A percentile compares a stretch with the other conserved stretches of the same genome.
phyloP scores from a whole-genome alignment of 139 green algal species.

The Gonium pectorale region DNA sequence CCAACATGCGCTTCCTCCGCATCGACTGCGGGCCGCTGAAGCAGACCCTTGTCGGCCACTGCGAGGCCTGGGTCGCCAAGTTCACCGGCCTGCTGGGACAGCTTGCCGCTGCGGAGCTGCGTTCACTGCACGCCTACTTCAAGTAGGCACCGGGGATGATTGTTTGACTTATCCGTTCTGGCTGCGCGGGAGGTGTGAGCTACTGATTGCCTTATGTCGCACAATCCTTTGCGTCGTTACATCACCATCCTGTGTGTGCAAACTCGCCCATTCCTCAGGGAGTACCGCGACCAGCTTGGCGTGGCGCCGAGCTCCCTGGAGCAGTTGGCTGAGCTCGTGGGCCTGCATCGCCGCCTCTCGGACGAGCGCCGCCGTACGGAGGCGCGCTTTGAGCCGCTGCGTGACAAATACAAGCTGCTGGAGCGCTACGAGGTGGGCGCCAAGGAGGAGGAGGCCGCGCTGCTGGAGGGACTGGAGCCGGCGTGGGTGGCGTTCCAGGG shows the following conservation, averaged over 20 bases:
- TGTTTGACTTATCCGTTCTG: too few relatives aligned
- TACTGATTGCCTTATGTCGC: neutral
- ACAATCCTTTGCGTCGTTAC: too few relatives aligned
- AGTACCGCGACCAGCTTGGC: constrained; percentile 9
- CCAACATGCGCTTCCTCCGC: constrained; percentile 90
- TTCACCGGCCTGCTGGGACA: constrained; percentile 82
- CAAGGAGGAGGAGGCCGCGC: constrained; percentile 71
- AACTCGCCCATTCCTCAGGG: too few relatives aligned
- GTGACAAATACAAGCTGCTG: constrained; percentile 64
- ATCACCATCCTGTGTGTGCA: too few relatives aligned
- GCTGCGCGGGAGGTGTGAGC: too few relatives aligned
- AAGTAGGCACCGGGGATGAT: constrained; percentile 35
- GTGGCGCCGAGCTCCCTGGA: constrained; percentile 66
- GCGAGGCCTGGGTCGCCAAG: constrained; percentile 83
- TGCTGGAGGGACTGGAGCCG: constrained; percentile 72
- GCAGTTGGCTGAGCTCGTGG: constrained; percentile 80
- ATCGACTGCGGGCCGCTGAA: constrained; percentile 93
- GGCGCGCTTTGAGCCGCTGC: constrained; percentile 77
- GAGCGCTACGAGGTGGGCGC: constrained; percentile 79
- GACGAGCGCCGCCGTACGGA: constrained; percentile 59
- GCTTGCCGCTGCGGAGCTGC: constrained; percentile 74
- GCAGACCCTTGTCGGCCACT: constrained; percentile 83
- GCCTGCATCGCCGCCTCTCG: constrained; percentile 72
- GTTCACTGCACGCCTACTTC: constrained; percentile 68
- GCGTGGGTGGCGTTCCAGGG: constrained; percentile 74